Conservation (phyloP, 1,284 basidiomycete genomes). For the Tilletia setariae region DNA sequence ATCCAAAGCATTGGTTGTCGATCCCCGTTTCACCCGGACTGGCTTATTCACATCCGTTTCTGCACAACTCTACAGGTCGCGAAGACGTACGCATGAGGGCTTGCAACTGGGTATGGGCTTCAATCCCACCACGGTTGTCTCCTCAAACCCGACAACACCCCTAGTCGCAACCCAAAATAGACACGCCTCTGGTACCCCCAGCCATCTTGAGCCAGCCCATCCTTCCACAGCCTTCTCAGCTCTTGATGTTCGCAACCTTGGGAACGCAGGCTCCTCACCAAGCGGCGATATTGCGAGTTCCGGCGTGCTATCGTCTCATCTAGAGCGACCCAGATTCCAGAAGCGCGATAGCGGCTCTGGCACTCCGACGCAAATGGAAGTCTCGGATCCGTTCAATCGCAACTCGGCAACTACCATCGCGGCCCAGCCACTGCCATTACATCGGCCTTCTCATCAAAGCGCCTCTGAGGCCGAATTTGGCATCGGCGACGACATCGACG, state of each 20-base stretch:
- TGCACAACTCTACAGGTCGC: background rate
- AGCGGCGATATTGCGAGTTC: slow-evolving; percentile 16
- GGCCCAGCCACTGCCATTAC: background rate
- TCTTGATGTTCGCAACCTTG: background rate
- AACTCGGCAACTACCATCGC: background rate
- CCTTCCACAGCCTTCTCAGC: slow-evolving; percentile 4
- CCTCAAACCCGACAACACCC: slow-evolving; percentile 30
- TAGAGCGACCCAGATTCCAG: background rate
- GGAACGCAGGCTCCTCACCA: slow-evolving; percentile 7
- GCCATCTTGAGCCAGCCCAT: slow-evolving; percentile 26
- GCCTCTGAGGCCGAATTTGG: slow-evolving; percentile 18
- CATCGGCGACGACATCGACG: slow-evolving; percentile 14
- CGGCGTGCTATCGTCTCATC: background rate
- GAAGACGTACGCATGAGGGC: slow-evolving; percentile 1
- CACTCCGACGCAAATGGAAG: slow-evolving; percentile 23
- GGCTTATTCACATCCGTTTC: background rate
- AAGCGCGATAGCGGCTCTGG: slow-evolving; percentile 28
- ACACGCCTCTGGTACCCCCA: slow-evolving; percentile 32
- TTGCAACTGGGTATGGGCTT: slow-evolving; percentile 23
- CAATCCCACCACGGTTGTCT: slow-evolving; percentile 33
- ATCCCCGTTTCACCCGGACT: too few relatives aligned
- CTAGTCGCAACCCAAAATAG: slow-evolving; percentile 36
- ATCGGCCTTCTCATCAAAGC: background rate
- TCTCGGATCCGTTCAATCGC: slow-evolving; percentile 1
- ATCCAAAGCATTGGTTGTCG: too few relatives aligned